These are phyloP conservation scores for Ceratocystis albifundus DNA, from an alignment of 2,329 filamentous ascomycete genomes.

Conservation along the genomic window DNA sequence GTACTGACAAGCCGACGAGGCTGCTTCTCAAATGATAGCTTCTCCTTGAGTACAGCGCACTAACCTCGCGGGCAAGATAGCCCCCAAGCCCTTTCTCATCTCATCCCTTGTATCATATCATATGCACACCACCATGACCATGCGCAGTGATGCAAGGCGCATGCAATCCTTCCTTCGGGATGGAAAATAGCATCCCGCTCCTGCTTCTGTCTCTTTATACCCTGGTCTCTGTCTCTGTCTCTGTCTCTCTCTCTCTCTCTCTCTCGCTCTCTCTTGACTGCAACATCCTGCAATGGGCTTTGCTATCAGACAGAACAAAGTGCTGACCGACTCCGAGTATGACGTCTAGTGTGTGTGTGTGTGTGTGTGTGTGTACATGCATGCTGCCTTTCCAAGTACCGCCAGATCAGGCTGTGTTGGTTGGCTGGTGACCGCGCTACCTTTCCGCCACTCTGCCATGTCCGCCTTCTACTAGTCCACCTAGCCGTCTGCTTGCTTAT, in stretches of 20 bases:
- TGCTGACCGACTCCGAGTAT: neutral
- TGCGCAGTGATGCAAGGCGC: neutral
- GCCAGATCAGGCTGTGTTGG: neutral
- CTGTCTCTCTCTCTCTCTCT: no score
- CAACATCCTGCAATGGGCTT: no score
- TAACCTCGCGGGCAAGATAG: no score
- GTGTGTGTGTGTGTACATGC: no score
- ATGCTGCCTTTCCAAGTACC: neutral
- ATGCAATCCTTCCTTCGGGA: conserved; percentile 3
- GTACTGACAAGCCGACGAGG: no score
- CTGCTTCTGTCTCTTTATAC: neutral
- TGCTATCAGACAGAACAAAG: neutral
- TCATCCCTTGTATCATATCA: neutral
- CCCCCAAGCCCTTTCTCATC: no score
- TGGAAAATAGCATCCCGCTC: neutral
- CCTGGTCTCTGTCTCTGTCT: no score
- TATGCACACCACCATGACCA: neutral
- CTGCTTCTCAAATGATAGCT: no score
- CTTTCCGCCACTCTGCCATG: neutral
- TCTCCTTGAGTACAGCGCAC: no score
- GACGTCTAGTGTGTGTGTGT: neutral
- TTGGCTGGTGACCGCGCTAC: neutral
- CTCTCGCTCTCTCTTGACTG: neutral
- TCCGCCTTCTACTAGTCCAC: neutral
- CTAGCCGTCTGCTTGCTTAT: neutral